These are phyloP conservation scores for Kodamaea fungicola DNA, from an alignment of 1,139 yeast genomes.

Conservation along the genomic window DNA sequence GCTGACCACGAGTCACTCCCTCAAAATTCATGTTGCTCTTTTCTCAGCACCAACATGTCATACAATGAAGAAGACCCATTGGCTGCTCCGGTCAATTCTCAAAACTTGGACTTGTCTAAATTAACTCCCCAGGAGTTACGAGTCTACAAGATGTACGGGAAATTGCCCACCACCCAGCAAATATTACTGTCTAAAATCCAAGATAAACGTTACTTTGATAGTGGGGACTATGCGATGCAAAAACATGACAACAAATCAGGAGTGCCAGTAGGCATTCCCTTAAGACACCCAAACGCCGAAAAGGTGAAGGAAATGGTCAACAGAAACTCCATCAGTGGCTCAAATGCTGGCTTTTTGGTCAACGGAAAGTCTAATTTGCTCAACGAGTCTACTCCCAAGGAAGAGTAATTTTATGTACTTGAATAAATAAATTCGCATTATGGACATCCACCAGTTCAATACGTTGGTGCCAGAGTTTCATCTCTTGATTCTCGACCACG, in stretches of 20 bases:
- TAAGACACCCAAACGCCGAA: slow-evolving; percentile 49
- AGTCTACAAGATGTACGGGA: slow-evolving; percentile 79
- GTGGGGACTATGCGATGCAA: slow-evolving; percentile 96
- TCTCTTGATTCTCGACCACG: background rate
- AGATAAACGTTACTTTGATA: slow-evolving; percentile 92
- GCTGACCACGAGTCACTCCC: background rate
- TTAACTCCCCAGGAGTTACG: slow-evolving; percentile 67
- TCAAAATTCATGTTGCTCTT: background rate
- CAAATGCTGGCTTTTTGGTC: slow-evolving; percentile 42
- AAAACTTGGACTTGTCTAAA: slow-evolving; percentile 52
- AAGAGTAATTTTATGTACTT: slow-evolving; percentile 10
- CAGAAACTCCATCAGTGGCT: slow-evolving; percentile 44
- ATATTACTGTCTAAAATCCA: slow-evolving; percentile 73
- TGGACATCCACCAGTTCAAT: background rate
- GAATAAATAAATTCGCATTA: background rate
- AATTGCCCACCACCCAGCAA: slow-evolving; percentile 82
- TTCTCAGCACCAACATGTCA: slow-evolving; percentile 4
- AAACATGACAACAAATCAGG: slow-evolving; percentile 40
- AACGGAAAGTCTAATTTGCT: slow-evolving; percentile 47
- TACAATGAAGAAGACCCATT: slow-evolving; percentile 43
- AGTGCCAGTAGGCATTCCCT: slow-evolving; percentile 32
- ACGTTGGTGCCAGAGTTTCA: background rate
- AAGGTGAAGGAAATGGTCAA: slow-evolving; percentile 46
- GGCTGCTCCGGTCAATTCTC: slow-evolving; percentile 45
- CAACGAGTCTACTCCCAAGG: slow-evolving; percentile 37